Evolutionary conservation across 768 basidiomycete species (phyloP).

Genomic region (Pilatotrama ljubarskyi): DNA sequence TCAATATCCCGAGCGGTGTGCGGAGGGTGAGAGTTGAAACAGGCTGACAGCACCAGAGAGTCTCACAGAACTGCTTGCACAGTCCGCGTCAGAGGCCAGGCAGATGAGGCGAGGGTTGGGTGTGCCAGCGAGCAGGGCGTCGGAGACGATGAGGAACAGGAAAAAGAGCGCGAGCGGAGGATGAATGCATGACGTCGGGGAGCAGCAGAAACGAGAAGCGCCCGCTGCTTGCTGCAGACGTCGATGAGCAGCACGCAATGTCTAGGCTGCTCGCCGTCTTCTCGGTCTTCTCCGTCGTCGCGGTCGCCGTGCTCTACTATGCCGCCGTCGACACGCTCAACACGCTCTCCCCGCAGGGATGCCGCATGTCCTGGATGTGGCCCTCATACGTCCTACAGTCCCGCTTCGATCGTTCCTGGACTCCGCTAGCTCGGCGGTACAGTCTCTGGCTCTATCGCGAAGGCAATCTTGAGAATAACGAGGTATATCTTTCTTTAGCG

Average conservation of each 20-base stretch:
- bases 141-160: background rate
- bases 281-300: conserved; percentile 30
- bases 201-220: conserved; percentile 9
- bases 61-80: background rate
- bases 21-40: background rate
- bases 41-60: background rate
- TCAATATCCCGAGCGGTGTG: background rate
- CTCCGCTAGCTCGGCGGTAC: conserved; percentile 72
- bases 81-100: background rate
- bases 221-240: conserved; percentile 26
- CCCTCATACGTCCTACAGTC: conserved; percentile 82
- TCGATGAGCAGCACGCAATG: conserved; percentile 21
- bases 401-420: conserved; percentile 67
- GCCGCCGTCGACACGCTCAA: conserved; percentile 40
- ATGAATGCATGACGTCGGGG: conserved; percentile 23
- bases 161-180: conserved; percentile 15
- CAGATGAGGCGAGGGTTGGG: background rate
- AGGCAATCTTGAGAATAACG: conserved; percentile 71
- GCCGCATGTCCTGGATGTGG: conserved; percentile 95
- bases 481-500: conserved; percentile 42
- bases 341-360: conserved; percentile 82
- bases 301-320: conserved; percentile 38
- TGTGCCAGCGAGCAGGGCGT: background rate
- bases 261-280: conserved; percentile 17
- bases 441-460: conserved; percentile 92